phyloP scores from a whole-genome alignment of 148 eudicot genomes.

The Nepenthes gracilis region DNA sequence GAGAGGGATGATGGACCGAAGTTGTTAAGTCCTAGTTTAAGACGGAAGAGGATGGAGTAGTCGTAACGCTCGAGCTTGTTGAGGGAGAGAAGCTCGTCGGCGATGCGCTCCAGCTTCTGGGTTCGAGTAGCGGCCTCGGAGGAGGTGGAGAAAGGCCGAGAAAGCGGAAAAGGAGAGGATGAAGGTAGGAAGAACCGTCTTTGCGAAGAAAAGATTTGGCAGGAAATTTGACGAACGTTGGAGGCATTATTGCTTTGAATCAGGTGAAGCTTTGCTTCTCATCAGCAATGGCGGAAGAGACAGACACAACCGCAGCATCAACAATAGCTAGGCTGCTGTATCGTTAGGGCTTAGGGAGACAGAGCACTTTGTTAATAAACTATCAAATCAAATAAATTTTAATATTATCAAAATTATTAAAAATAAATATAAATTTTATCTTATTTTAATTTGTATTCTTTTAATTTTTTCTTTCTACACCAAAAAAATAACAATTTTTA shows the following conservation, averaged over 20 bases:
- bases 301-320: too few relatives aligned
- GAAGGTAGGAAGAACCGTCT: slow-evolving; percentile 11
- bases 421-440: too few relatives aligned
- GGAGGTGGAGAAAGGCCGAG: slow-evolving; percentile 17
- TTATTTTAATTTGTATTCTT: too few relatives aligned
- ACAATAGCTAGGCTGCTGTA: too few relatives aligned
- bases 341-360: too few relatives aligned
- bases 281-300: too few relatives aligned
- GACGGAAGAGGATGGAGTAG: slow-evolving; percentile 42
- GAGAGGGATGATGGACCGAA: slow-evolving; percentile 20
- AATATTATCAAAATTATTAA: too few relatives aligned
- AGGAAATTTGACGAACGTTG: slow-evolving; percentile 18
- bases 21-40: slow-evolving; percentile 49
- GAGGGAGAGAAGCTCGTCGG: slow-evolving; percentile 51
- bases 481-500: too few relatives aligned
- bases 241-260: slow-evolving; percentile 5
- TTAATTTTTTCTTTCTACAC: too few relatives aligned
- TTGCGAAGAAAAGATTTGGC: slow-evolving; percentile 12
- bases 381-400: too few relatives aligned
- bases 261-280: background rate
- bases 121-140: slow-evolving; percentile 14
- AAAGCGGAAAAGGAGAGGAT: slow-evolving; percentile 1
- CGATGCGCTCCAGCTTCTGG: slow-evolving; percentile 55
- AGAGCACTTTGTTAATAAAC: too few relatives aligned
- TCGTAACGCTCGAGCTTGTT: slow-evolving; percentile 60